phyloP scores from a whole-genome alignment of 768 basidiomycete species.

The Suillus subaureus region DNA sequence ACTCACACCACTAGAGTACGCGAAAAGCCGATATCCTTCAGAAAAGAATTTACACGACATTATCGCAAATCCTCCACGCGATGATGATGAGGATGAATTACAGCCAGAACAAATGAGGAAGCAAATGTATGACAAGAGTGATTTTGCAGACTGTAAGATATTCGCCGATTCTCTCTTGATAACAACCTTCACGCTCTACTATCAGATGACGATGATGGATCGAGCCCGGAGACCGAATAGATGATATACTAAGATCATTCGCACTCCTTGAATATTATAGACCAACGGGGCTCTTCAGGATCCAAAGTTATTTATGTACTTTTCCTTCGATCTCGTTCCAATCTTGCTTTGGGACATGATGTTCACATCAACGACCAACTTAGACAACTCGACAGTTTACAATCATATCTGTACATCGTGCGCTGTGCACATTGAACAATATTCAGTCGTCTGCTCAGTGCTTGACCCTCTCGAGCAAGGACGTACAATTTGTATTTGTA shows the following conservation, averaged over 20 bases:
- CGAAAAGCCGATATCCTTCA: neutral
- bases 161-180: too few relatives aligned
- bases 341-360: neutral
- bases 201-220: neutral
- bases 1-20: slow-evolving; percentile 4
- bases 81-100: neutral
- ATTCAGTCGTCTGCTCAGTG: neutral
- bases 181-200: neutral
- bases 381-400: neutral
- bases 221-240: neutral
- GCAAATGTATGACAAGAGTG: neutral
- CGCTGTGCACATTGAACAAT: neutral
- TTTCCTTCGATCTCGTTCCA: neutral
- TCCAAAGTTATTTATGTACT: neutral
- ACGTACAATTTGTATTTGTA: neutral
- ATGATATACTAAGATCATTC: neutral
- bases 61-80: neutral
- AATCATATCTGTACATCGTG: neutral
- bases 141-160: neutral
- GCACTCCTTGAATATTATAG: neutral
- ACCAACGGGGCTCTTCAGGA: neutral
- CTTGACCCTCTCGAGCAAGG: neutral
- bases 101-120: neutral
- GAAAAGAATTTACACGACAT: neutral
- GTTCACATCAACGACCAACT: neutral